Evolutionary conservation across 495 filamentous ascomycete genomes (phyloP), one percentile per base, ranked within the genome.

Genomic region (Physcia stellaris): DNA sequence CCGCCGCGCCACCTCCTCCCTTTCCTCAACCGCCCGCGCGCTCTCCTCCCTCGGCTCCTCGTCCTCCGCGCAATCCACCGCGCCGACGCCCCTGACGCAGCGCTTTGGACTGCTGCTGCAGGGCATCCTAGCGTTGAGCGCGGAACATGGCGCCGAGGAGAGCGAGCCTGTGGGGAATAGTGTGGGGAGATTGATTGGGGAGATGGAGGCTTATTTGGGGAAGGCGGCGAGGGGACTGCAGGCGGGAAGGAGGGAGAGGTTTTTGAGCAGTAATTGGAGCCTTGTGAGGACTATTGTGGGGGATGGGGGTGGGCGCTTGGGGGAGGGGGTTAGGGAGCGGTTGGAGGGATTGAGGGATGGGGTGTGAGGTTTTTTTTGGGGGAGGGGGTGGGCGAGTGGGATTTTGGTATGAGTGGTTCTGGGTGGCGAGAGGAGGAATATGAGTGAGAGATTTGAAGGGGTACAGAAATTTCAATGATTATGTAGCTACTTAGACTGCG

Each of bases 191-290:
- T 56, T 98, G 40, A 63, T 84, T 6, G 68, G 66, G 41, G 87
- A 94, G 48, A 75, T 82, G 33, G 85, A 94, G 53, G 65, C 65
- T 2, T 86, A 88, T 39, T 50, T 95, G 43, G 71, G 71, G 9
- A 83, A 77, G 50, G 46, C 77, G 41, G 75, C 74, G 48, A 68
- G 76, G 16, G 69, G 66, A 5, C 75, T 86, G 2, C 84, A 92
- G 45, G 62, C 70, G 40, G 71, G 83, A 50, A 88, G 86, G 61
- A 62, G 83, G 49, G 83, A 87, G 53, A 64, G 92, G 42, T 94
- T 96, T 48, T 59, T 96, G 46, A 83, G 75, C 50, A 96, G 95
- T 56, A 96, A 98, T 54, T 96, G 94, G 60, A 83, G 79, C 34
- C 66, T 98, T 50, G 72, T 98, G 7, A 58, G 85, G 58, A 94